Percentiles rank a stretch among this genome's conserved stretches.
These are phyloP conservation scores for Boletus nobilissimus DNA, from an alignment of 1,284 basidiomycete species.

Conservation along the genomic window DNA sequence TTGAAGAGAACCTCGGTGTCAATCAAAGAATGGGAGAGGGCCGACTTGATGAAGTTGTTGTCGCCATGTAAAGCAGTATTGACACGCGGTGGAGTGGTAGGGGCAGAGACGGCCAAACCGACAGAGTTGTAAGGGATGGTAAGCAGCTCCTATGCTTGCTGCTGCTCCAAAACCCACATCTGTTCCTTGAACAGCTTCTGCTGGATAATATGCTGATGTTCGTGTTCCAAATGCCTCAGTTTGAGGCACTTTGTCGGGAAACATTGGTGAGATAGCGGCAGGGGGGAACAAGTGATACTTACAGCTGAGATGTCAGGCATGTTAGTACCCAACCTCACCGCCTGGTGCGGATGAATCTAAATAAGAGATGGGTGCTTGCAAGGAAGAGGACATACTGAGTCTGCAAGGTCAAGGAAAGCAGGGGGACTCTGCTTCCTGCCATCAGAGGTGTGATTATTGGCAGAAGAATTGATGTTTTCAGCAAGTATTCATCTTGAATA, in stretches of 20 bases:
- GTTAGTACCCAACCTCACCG: slow-evolving; percentile 84
- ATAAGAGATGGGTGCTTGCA: slow-evolving; percentile 36
- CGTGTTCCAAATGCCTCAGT: slow-evolving; percentile 90
- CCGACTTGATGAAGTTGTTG: no score
- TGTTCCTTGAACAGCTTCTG: no score
- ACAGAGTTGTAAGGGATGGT: no score
- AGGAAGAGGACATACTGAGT: slow-evolving; percentile 71
- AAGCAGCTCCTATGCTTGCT: no score
- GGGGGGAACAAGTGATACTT: no score
- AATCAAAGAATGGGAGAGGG: no score
- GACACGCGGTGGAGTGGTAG: no score
- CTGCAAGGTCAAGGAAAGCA: slow-evolving; percentile 89
- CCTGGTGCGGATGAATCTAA: slow-evolving; percentile 54
- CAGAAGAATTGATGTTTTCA: slow-evolving; percentile 74
- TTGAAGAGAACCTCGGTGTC: no score
- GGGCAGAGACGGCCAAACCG: no score
- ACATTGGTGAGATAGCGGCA: slow-evolving; percentile 47
- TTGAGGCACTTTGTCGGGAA: slow-evolving; percentile 74
- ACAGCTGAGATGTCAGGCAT: slow-evolving; percentile 81
- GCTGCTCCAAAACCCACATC: no score
- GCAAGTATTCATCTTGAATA: slow-evolving; percentile 73
- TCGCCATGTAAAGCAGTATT: no score
- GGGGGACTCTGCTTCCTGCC: slow-evolving; percentile 85
- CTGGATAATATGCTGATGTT: slow-evolving; percentile 87
- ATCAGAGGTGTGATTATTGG: slow-evolving; percentile 73